Percentiles rank a stretch among this genome's conserved stretches.
These are phyloP conservation scores for Cucurbita moschata DNA, from an alignment of 306 rosid genomes.

Conservation along the genomic window DNA sequence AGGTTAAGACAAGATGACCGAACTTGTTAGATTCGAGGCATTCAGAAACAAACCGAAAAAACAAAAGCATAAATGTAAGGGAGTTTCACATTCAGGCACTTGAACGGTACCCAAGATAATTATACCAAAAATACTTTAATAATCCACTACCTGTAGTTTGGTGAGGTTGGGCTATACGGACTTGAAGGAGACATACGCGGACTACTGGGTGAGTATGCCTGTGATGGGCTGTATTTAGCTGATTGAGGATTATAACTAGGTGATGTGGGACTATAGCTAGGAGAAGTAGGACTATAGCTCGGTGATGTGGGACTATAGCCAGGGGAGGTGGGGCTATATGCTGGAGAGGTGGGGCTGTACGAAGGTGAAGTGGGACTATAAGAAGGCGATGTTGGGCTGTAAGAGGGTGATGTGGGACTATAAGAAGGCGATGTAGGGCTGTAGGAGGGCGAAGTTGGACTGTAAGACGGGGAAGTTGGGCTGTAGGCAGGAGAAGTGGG, in stretches of 20 bases:
- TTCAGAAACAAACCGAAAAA: background rate
- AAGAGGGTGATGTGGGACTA: slow-evolving; percentile 74
- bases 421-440: slow-evolving; percentile 71
- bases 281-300: slow-evolving; percentile 49
- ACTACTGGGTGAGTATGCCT: slow-evolving; percentile 94
- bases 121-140: background rate
- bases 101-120: background rate
- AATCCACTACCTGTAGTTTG: slow-evolving; percentile 64
- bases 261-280: slow-evolving; percentile 70
- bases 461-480: slow-evolving; percentile 54
- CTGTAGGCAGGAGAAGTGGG: slow-evolving; percentile 77
- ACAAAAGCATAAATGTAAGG: background rate
- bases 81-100: background rate
- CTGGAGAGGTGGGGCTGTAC: slow-evolving; percentile 60
- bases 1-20: background rate
- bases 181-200: slow-evolving; percentile 88
- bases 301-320: slow-evolving; percentile 67
- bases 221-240: slow-evolving; percentile 84
- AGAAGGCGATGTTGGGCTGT: slow-evolving; percentile 70
- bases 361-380: slow-evolving; percentile 80
- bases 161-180: slow-evolving; percentile 94
- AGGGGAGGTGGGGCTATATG: slow-evolving; percentile 53
- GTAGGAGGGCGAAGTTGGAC: slow-evolving; percentile 51
- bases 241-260: slow-evolving; percentile 90
- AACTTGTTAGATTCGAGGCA: slow-evolving; percentile 6